phyloP scores from a whole-genome alignment of 1,284 basidiomycete species.

The Austroboletus novae-zelandiae region DNA sequence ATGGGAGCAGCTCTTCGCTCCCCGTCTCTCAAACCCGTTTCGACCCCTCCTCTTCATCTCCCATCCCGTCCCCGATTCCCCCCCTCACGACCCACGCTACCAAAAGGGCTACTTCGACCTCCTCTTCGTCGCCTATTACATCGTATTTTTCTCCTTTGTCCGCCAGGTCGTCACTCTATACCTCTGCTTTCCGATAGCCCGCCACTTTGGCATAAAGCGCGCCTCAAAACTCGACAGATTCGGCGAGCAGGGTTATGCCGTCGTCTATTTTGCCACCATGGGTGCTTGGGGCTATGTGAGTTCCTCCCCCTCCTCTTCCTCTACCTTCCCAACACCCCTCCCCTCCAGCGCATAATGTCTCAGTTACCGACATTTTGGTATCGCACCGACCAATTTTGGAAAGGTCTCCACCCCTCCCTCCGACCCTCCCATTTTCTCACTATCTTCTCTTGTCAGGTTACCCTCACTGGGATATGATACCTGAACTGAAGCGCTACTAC shows the following conservation, averaged over 20 bases:
- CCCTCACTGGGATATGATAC: constrained; percentile 87
- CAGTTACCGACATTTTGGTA: constrained; percentile 91
- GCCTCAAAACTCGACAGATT: constrained; percentile 77
- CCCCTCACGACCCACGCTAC: constrained; percentile 61
- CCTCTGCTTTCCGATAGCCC: constrained; percentile 71
- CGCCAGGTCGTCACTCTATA: constrained; percentile 78
- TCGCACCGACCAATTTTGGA: constrained; percentile 79
- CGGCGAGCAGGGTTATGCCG: constrained; percentile 87
- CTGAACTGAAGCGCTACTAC: constrained; percentile 89
- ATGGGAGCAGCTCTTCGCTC: constrained; percentile 62
- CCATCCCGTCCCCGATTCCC: constrained; percentile 56
- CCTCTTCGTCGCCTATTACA: constrained; percentile 81
- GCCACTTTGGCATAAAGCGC: constrained; percentile 65
- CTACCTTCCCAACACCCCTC: neutral
- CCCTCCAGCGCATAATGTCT: constrained; percentile 75
- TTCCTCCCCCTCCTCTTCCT: constrained; percentile 13
- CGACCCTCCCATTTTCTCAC: neutral
- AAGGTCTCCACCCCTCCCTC: constrained; percentile 44
- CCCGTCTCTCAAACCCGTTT: constrained; percentile 71
- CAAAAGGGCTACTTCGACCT: constrained; percentile 80
- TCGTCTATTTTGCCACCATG: constrained; percentile 76
- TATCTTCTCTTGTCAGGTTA: constrained; percentile 53
- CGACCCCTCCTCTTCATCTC: constrained; percentile 75
- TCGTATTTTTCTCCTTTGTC: constrained; percentile 91
- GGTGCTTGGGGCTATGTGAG: constrained; percentile 78